These are phyloP conservation scores for Rhizophagus sp. DNA, from an alignment of 192 early-diverging fungal species.

Conservation along the genomic window DNA sequence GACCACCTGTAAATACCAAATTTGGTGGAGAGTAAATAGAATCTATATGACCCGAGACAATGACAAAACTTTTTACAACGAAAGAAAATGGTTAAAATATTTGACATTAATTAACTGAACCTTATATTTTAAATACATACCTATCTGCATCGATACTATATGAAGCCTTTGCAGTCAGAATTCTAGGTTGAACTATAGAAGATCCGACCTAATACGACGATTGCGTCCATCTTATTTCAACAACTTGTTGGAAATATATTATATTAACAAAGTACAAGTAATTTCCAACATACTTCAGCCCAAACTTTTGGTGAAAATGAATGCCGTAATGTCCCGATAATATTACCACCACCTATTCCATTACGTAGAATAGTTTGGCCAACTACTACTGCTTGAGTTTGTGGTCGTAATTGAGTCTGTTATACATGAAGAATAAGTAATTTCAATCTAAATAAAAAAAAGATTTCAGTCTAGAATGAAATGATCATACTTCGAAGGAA, in stretches of 20 bases:
- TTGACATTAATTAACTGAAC: not conserved
- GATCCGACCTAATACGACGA: conserved; percentile 59
- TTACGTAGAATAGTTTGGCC: conserved; percentile 67
- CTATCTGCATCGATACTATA: conserved; percentile 50
- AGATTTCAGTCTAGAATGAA: not conserved
- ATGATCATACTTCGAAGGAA: conserved; percentile 58
- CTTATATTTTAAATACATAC: conserved; percentile 24
- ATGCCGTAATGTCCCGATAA: conserved; percentile 78
- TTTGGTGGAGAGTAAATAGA: conserved; percentile 67
- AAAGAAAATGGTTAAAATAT: not conserved
- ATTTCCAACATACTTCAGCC: conserved; percentile 57
- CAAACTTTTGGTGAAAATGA: conserved; percentile 69
- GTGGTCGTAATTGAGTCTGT: conserved; percentile 56
- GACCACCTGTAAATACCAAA: conserved; percentile 60
- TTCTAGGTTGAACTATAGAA: conserved; percentile 52
- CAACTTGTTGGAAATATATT: conserved; percentile 13
- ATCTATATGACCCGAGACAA: conserved; percentile 53
- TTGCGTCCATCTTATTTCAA: conserved; percentile 23
- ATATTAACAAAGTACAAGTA: conserved; percentile 8
- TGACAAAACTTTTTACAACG: conserved; percentile 59
- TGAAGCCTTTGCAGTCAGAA: conserved; percentile 63
- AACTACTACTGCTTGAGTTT: conserved; percentile 51
- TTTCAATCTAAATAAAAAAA: not conserved
- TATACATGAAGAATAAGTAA: conserved; percentile 1
- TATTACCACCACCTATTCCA: conserved; percentile 73